Base-by-base conservation (phyloP, 371 early-diverging fungal genomes). In the Choanephora cucurbitarum region DNA sequence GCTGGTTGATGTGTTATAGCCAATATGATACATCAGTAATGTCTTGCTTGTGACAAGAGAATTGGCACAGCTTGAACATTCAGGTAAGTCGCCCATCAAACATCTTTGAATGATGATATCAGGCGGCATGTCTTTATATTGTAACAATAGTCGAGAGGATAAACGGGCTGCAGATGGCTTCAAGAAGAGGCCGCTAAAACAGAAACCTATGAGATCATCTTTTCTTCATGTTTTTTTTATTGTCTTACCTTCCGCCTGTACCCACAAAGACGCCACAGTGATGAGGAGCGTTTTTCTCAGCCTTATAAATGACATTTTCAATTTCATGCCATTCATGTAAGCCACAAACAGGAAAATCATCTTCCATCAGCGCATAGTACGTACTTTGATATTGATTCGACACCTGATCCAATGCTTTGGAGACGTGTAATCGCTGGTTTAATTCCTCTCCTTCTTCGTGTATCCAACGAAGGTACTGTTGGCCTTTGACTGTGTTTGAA, bases 191-290 rank as follows among this genome's bases (percentile, higher is more conserved):
- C 82, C 83, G 57, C 80, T 78, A 52, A 18, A 31, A 22, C 28
- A 31, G 42, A 45, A 49, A 28, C 28, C 7, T 3, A 7, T 28
- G 28, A 43, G 4, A 15, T 24, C 23, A 42, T 22, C 10, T 43
- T 18, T 10, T 8, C 1, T 34, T 10, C 39, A 4, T 17, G 23
- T 11, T 22, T 31, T 24, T 28, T 17, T 17, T 39, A 49, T 7
- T 28, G 33, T 15, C 13, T 49, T 64, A 74, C 77, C 77, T 82
- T 44, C 85, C 85, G 52, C 85, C 85, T 8, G 85, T 85, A 6
- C 82, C 85, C 10, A 85, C 79, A 67, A 85, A 85, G 0, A 81
- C 72, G 24, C 82, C 85, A 48, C 85, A 85, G 57, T 83, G 85
- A 34, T 74, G 52, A 21, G 77, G 75, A 1, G 68, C 68, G 5